Evolutionary conservation across 1,284 basidiomycete genomes (phyloP).

Genomic region (Veloboletus limbatus): DNA sequence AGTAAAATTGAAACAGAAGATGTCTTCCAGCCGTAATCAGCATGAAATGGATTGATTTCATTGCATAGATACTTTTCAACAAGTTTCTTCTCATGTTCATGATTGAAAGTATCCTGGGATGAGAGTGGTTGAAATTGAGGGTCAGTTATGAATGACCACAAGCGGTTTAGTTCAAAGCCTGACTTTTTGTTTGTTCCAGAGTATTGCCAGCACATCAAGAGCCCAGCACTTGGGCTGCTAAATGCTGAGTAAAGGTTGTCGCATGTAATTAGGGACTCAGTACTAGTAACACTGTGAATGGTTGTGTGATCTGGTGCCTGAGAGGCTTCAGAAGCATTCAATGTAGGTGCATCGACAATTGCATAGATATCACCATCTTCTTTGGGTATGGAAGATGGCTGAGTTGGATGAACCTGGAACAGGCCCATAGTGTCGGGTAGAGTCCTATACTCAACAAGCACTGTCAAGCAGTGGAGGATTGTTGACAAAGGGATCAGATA

Average conservation of each 20-base stretch:
- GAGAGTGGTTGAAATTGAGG: not conserved
- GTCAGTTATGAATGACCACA: not conserved
- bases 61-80: not conserved
- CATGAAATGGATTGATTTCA: not conserved
- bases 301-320: no score
- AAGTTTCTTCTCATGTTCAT: not conserved
- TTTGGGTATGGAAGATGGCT: no score
- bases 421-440: no score
- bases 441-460: no score
- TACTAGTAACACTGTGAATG: no score
- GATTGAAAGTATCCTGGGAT: not conserved
- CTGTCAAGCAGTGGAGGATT: no score
- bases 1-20: not conserved
- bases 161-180: not conserved
- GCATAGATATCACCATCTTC: no score
- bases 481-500: no score
- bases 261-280: slow-evolving; percentile 1
- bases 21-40: not conserved
- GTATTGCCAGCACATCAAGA: slow-evolving; percentile 15
- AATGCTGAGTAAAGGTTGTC: slow-evolving; percentile 6
- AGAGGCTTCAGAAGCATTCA: no score
- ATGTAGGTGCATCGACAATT: no score
- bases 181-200: not conserved
- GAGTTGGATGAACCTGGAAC: no score
- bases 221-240: slow-evolving; percentile 2